A percentile compares a stretch with the other conserved stretches of the same genome.
Evolutionary conservation across 176 grass and related monocot genomes (phyloP).

Genomic region (Tuctoria greenei): DNA sequence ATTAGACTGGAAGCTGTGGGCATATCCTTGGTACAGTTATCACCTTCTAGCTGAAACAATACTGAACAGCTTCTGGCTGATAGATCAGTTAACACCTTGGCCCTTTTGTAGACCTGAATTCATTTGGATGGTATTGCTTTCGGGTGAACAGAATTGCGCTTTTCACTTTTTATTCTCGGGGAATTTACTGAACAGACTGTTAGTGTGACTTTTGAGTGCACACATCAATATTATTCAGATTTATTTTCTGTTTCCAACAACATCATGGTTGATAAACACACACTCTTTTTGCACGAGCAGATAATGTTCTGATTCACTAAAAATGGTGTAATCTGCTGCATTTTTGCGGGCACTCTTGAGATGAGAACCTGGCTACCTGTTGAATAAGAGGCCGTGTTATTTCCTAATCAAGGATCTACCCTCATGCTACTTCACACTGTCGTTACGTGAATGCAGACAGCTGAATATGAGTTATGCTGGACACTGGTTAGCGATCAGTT

Average conservation of each 20-base stretch:
- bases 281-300: background rate
- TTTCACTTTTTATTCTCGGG: background rate
- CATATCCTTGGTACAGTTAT: too few relatives aligned
- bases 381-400: slow-evolving; percentile 18
- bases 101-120: background rate
- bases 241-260: background rate
- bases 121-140: background rate
- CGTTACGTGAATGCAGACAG: slow-evolving; percentile 24
- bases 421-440: slow-evolving; percentile 24
- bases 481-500: slow-evolving; percentile 34
- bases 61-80: background rate
- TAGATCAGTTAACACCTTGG: background rate
- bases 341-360: background rate
- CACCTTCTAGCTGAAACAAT: too few relatives aligned
- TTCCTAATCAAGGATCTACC: slow-evolving; percentile 24
- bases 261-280: background rate
- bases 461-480: slow-evolving; percentile 35
- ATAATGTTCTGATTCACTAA: slow-evolving; percentile 17
- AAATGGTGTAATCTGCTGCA: slow-evolving; percentile 16
- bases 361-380: slow-evolving; percentile 11
- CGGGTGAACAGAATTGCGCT: background rate
- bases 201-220: slow-evolving; percentile 1
- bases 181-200: background rate
- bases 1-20: background rate
- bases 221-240: background rate